A percentile compares a stretch with the other conserved stretches of the same genome.
phyloP scores from a whole-genome alignment of 2,329 filamentous ascomycete genomes.

The Sporothrix pallida region DNA sequence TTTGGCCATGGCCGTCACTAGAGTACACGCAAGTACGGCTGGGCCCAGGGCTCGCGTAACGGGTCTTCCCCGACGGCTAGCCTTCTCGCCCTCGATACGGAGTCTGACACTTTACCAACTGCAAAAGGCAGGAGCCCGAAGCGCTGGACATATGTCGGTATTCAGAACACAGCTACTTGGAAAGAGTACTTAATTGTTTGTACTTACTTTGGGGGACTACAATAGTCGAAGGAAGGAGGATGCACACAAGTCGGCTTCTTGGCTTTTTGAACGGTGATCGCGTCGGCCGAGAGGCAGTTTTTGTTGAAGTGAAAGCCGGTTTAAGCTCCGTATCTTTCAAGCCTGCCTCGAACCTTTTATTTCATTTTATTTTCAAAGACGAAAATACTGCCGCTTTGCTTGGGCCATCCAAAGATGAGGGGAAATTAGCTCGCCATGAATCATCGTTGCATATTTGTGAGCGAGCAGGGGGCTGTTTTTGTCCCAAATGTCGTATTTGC shows the following conservation, averaged over 20 bases:
- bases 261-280: background rate
- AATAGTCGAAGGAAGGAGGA: background rate
- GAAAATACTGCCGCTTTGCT: background rate
- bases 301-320: background rate
- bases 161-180: background rate
- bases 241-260: background rate
- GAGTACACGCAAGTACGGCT: background rate
- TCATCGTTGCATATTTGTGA: background rate
- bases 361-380: background rate
- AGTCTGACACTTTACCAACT: background rate
- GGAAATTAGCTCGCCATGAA: conserved; percentile 19
- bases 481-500: background rate
- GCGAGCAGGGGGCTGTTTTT: background rate
- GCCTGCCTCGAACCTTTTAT: background rate
- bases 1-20: background rate
- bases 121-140: background rate
- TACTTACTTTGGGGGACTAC: background rate
- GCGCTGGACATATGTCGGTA: conserved; percentile 3
- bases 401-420: background rate
- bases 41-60: conserved; percentile 4
- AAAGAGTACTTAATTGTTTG: no score
- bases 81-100: conserved; percentile 10
- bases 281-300: conserved; percentile 5
- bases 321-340: background rate
- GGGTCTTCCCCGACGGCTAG: conserved; percentile 7